Percentiles rank a stretch among this genome's conserved stretches.
Conservation (phyloP, 495 filamentous ascomycete species). For the Penicillium turbatum region DNA sequence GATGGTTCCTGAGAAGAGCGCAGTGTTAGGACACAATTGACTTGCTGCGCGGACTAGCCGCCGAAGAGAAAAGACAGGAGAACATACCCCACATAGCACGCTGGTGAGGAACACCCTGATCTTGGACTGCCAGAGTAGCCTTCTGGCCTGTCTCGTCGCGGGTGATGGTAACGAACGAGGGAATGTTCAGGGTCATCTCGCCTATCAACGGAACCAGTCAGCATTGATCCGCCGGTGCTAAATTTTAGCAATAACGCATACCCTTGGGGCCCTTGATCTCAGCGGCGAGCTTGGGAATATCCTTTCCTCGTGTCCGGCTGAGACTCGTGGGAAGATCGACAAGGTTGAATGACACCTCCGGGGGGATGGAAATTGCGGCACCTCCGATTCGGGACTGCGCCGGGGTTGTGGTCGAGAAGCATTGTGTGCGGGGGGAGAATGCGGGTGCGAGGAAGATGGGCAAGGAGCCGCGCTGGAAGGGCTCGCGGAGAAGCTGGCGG, state of each 20-base stretch:
- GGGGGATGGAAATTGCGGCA: slow-evolving; percentile 76
- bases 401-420: slow-evolving; percentile 66
- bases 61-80: neutral
- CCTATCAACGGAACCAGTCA: slow-evolving; percentile 37
- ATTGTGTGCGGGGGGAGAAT: slow-evolving; percentile 54
- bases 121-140: slow-evolving; percentile 60
- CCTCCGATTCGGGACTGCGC: slow-evolving; percentile 76
- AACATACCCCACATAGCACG: slow-evolving; percentile 94
- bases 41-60: neutral
- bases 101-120: slow-evolving; percentile 64
- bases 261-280: slow-evolving; percentile 74
- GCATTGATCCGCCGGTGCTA: neutral
- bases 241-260: slow-evolving; percentile 28
- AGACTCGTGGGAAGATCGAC: slow-evolving; percentile 52
- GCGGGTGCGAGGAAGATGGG: slow-evolving; percentile 74
- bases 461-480: slow-evolving; percentile 38
- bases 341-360: slow-evolving; percentile 67
- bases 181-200: slow-evolving; percentile 66
- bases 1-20: slow-evolving; percentile 61
- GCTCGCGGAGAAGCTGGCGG: slow-evolving; percentile 38
- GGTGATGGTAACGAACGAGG: slow-evolving; percentile 65
- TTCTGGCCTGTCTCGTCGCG: slow-evolving; percentile 57
- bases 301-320: slow-evolving; percentile 50
- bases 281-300: slow-evolving; percentile 52
- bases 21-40: slow-evolving; percentile 7